phyloP scores from a whole-genome alignment of 495 filamentous ascomycete species.

The Letharia columbiana region DNA sequence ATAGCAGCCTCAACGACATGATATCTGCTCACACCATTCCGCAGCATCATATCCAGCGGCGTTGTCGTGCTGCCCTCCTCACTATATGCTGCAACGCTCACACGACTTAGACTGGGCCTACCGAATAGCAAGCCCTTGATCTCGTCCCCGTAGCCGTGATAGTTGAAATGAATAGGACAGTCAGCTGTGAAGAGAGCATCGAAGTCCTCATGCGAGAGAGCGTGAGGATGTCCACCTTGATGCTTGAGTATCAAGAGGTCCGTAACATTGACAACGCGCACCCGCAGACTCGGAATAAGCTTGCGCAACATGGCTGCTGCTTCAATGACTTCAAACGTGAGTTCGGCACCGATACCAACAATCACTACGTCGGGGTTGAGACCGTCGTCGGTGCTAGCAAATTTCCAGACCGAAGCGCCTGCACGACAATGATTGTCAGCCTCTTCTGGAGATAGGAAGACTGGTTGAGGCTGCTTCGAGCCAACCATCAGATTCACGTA shows the following conservation, averaged over 20 bases:
- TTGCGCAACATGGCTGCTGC: conserved; percentile 52
- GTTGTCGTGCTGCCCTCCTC: conserved; percentile 69
- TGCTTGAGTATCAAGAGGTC: conserved; percentile 60
- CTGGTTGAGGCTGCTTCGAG: conserved; percentile 61
- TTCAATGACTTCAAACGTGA: conserved; percentile 61
- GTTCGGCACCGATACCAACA: conserved; percentile 60
- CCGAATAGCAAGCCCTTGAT: conserved; percentile 58
- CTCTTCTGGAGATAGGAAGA: conserved; percentile 57
- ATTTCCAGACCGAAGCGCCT: conserved; percentile 58
- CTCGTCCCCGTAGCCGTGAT: conserved; percentile 59
- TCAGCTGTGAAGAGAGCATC: conserved; percentile 54
- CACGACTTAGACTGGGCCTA: conserved; percentile 40
- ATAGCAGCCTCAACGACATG: conserved; percentile 54
- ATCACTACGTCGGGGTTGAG: conserved; percentile 58
- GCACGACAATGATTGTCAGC: conserved; percentile 57
- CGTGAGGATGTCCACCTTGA: conserved; percentile 55
- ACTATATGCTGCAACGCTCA: conserved; percentile 53
- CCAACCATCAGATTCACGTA: conserved; percentile 69
- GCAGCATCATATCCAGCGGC: conserved; percentile 67
- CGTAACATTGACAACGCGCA: conserved; percentile 66
- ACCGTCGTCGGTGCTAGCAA: conserved; percentile 52
- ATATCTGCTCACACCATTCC: conserved; percentile 54
- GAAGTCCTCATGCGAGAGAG: conserved; percentile 32
- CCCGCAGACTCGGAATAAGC: conserved; percentile 44
- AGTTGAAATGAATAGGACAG: conserved; percentile 57